Base-by-base conservation (phyloP, 768 basidiomycete species). In the Lenzites betulinus region DNA sequence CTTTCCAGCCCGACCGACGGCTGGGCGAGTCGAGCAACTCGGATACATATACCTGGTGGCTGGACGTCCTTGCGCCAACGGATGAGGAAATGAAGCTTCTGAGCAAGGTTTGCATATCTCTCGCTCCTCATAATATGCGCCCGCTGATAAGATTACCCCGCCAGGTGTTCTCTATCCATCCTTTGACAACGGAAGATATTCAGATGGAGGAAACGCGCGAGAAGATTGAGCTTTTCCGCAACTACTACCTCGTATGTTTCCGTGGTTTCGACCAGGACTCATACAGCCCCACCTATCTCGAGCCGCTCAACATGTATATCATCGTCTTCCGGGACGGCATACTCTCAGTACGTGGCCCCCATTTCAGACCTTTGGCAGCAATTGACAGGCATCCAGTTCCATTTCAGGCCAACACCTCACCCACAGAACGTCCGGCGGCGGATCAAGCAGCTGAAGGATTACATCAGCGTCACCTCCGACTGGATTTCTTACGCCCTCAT, bases 401-500 rank as follows among this genome's bases (percentile, higher is more conserved):
- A 99, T 74, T 98, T 98, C 82, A 84, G 93, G 25, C 92, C 94
- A 5, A 98, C 97, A 0, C 93, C 97, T 0, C 97, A 99, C 68
- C 95, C 97, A 0, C 95, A 97, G 73, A 98, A 96, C 72, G 97
- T 99, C 42, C 92, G 97, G 16, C 84, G 97, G 43, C 91, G 97
- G 42, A 99, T 99, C 70, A 98, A 97, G 75, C 97, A 98, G 71
- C 90, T 99, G 64, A 97, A 95, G 72, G 97, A 99, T 79, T 98
- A 98, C 77, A 98, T 99, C 73, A 90, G 84, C 64, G 97, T 98
- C 69, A 98, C 97, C 9, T 96, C 95, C 3, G 97, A 99, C 77
- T 99, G 97, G 97, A 99, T 99, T 65, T 98, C 95, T 5, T 99
- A 99, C 68, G 97, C 97, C 11, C 84, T 99, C 60, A 99, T 99